Base-by-base conservation (phyloP, 2,329 filamentous ascomycete species). In the Teratosphaeria zuluensis region DNA sequence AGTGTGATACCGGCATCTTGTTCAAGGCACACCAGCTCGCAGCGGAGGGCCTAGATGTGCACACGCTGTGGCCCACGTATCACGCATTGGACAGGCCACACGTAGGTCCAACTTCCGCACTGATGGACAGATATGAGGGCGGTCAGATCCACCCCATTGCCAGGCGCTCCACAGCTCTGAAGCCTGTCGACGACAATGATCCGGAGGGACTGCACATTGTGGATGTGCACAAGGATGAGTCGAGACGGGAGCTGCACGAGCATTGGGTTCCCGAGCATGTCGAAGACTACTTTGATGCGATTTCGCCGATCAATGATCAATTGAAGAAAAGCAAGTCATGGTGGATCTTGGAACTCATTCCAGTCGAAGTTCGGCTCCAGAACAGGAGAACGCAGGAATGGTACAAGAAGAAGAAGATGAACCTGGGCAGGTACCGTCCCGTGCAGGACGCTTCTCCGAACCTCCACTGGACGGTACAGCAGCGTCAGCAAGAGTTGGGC, bases 341-440 rank as follows among this genome's bases (percentile, higher is more conserved):
- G 76, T 78, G 76, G 76, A 60, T 76, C 3, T 66, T 77, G 1
- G 76, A 78, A 60, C 59, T 75, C 19, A 76, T 72, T 73, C 76
- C 76, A 0, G 68, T 77, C 8, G 75, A 77, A 58, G 68, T 77
- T 2, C 63, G 69, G 1, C 56, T 76, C 1, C 68, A 73, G 62
- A 65, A 66, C 8, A 64, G 67, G 30, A 48, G 19, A n/a, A 48
- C 42, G 8, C 42, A 48, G 19, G 42, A 48, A 11, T 77, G 75
- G 75, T 66, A 72, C 55, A 75, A 75, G 64, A 68, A 67, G 30
- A 61, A 74, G 0, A 58, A 70, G 1, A 64, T 72, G 64, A 78
- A 78, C 59, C 55, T 74, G 35, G 76, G 75, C 0, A 62, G 71
- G 38, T 70, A 72, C 63, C 68, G 76, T 8, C 65, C 70, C 2